Evolutionary conservation across 2,329 filamentous ascomycete species (phyloP), one percentile per base, ranked within the genome.

Genomic region (Chaetothyriales sp.): DNA sequence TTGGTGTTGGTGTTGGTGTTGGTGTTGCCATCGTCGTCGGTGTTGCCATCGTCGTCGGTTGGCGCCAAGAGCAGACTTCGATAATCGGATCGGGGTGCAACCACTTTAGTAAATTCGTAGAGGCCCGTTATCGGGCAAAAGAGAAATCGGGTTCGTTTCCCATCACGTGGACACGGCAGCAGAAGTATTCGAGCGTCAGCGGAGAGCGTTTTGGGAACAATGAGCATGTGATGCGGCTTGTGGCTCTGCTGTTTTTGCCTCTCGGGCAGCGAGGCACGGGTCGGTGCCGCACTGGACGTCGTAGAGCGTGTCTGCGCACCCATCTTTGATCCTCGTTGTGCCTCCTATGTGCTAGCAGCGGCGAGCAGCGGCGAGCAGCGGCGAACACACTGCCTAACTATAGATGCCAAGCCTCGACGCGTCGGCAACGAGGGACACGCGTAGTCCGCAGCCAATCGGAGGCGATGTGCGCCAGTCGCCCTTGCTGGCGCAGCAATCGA

Each of bases 81-180:
- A 48, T 73, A 72, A 37, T 68, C 66, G 18, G 68, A 70, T 54
- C 73, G 70, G 2, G 77, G 70, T 4, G 76, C 70, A 7, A 72
- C 66, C 50, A 83, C 69, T 50, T 71, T 71, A 2, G 76, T 82
- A 62, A 83, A 81, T 58, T 83, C 80, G 61, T 76, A 77, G 51
- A 82, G 67, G 2, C 80, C 80, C 18, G 70, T 70, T 22, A 73
- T 64, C 0, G 80, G 78, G 55, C 78, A 81, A 60, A 80, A 78
- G 54, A 75, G 74, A 59, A 81, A 83, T 55, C 77, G 70, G 46
- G 66, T 73, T 3, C 71, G 64, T 6, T 63, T 64, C 3, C 63
- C 64, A 13, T 72, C 76, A 40, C 72, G 71, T 6, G 80, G 80
- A 54, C 79, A 72, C 4, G 74, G 70, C 9, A 83, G 65, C 4